A percentile compares a stretch with the other conserved stretches of the same genome.
Conservation (phyloP, 305 asterid species). For the Fraxinus sp. region DNA sequence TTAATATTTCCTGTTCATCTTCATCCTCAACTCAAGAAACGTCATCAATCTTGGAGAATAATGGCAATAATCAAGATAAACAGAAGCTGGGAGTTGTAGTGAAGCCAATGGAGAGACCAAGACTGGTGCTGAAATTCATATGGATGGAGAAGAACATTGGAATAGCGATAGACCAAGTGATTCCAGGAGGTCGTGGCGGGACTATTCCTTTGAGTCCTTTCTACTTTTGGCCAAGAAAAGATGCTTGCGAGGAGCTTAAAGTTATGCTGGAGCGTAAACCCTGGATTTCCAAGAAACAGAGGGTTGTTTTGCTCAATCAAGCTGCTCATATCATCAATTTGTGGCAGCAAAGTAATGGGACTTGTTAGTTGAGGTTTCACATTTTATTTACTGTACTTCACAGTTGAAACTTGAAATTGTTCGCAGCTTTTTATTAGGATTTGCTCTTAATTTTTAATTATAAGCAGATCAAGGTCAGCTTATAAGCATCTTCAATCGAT, state of each 20-base stretch:
- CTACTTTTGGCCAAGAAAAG: conserved; percentile 57
- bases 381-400: not conserved
- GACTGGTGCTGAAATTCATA: conserved; percentile 46
- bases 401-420: not conserved
- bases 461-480: not conserved
- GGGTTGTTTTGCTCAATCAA: conserved; percentile 40
- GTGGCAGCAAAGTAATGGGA: conserved; percentile 42
- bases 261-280: conserved; percentile 41
- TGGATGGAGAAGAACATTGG: conserved; percentile 60
- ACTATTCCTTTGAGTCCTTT: conserved; percentile 51
- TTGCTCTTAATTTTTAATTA: not conserved
- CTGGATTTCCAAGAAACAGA: conserved; percentile 44
- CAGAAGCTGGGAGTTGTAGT: conserved; percentile 50
- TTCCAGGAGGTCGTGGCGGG: conserved; percentile 47
- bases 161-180: conserved; percentile 46
- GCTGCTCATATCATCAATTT: conserved; percentile 51
- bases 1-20: not conserved
- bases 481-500: not conserved
- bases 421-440: not conserved
- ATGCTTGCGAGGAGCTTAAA: conserved; percentile 56
- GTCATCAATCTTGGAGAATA: not conserved
- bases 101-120: conserved; percentile 48
- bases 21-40: not conserved
- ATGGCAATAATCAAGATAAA: not conserved
- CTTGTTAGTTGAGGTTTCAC: not conserved